Evolutionary conservation across 148 eudicot genomes (phyloP), one percentile per base, ranked within the genome.

Genomic region (Dianthus caryophyllus): DNA sequence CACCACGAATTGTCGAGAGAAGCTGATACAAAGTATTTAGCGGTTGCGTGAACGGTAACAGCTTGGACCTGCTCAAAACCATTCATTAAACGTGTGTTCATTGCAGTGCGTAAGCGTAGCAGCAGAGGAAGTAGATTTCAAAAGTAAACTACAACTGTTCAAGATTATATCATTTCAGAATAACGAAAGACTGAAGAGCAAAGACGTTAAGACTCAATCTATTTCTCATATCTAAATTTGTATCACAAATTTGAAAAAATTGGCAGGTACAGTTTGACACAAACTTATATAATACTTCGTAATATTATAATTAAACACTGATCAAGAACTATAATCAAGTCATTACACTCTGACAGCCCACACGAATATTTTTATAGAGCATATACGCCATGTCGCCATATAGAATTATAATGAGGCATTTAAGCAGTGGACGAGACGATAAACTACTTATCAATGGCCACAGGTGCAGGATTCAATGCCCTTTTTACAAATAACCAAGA

Each of bases 1-100:
- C 98, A 93, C 98, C 98, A 90, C 17, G 98, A 75, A 61, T 71
- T 89, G 74, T 93, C 98, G 69, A 88, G 91, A 31, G 98, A 93
- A 74, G 95, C 96, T 16, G 91, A 70, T 41, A 93, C 98, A 52
- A 90, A 84, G 68, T 90, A 93, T 59, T 86, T 88, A 61, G 86
- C 84, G 70, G 97, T 93, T 69, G 96, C 88, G 70, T 93, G 98
- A 69, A 93, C 64, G 0, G 98, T 87, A 66, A 93, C 97, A 24
- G 97, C 95, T 86, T 87, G 95, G 63, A 94, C 97, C 98, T 94
- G 87, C 64, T 61, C 70, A 43, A 36, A 11, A 48, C 51, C 7
- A 38, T 24, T 22, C 22, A 24, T 46, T 6, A 44, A 53, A 41
- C 10, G 10, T 9, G 44, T 41, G 1, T 41, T 41, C 12, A 9